Evolutionary conservation across 768 basidiomycete species (phyloP), one percentile per base, ranked within the genome.

Genomic region (Leccinum subgranulosum): DNA sequence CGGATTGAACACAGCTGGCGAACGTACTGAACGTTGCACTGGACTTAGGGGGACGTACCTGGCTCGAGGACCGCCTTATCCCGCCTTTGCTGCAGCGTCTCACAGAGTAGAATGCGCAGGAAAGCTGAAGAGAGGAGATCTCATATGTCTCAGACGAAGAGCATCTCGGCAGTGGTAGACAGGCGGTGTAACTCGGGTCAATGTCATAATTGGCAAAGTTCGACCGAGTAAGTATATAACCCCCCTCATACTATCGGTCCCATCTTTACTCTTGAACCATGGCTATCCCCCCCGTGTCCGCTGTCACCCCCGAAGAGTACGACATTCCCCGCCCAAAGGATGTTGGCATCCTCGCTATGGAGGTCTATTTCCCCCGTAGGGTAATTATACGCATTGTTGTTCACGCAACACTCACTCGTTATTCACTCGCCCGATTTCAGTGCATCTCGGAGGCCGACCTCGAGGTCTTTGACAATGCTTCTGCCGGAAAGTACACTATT

Each of bases 401-500:
- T 53, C 58, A 52, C 56, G 64, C 51, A 55, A 62, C 64, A 39
- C 28, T 54, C 2, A 1, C 7, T 21, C 27, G 21, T 43, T 28
- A 23, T 67, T 65, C 47, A 66, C 54, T 23, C 34, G n/a, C 17
- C 53, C 49, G 28, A 10, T 43, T 10, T 9, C 51, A 97, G 88
- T 97, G 95, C 77, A 90, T 99, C 77, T 94, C 94, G 9, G 94
- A 98, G 76, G 85, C 88, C 53, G 95, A 91, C 62, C 87, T 99
- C 50, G 96, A 98, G 74, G 87, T 80, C 55, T 98, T 90, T 74
- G 96, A 98, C 66, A 90, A 91, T 67, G 96, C 97, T 46, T 77
- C 92, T 55, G 85, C 91, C 68, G 97, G 97, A 59, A 98, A 98
- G 78, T 98, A 99, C 80, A 99, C 97, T 63, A 97, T 98, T 72